A percentile compares a stretch with the other conserved stretches of the same genome.
Evolutionary conservation across 2,329 filamentous ascomycete genomes (phyloP).

Genomic region (Fusarium sterilihyphosum): DNA sequence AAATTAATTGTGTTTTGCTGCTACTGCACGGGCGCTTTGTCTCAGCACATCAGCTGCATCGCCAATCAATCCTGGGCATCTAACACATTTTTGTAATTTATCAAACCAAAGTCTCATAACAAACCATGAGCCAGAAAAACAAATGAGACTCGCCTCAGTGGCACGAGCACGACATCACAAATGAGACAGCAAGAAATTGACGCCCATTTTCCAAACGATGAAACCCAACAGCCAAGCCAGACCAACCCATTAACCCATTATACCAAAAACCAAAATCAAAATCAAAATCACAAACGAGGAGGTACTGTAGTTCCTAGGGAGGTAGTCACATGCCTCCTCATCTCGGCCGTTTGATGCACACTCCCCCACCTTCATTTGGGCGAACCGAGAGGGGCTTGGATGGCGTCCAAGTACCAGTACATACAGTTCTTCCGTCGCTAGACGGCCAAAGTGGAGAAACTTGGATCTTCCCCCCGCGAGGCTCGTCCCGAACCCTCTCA

Average conservation of each 20-base stretch:
- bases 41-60: slow-evolving; percentile 2
- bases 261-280: background rate
- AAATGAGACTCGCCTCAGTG: background rate
- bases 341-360: slow-evolving; percentile 22
- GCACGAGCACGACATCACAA: slow-evolving; percentile 4
- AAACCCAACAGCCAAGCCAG: background rate
- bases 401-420: slow-evolving; percentile 26
- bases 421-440: background rate
- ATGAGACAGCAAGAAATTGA: background rate
- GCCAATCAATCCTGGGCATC: background rate
- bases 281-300: slow-evolving; percentile 23
- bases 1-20: background rate
- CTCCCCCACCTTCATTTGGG: slow-evolving; percentile 20
- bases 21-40: slow-evolving; percentile 5
- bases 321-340: slow-evolving; percentile 26
- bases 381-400: slow-evolving; percentile 19
- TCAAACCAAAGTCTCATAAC: background rate
- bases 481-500: slow-evolving; percentile 33
- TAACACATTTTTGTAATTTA: slow-evolving; percentile 18
- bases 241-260: too few relatives aligned
- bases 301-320: background rate
- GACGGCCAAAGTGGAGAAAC: background rate
- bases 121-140: slow-evolving; percentile 1
- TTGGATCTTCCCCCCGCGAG: slow-evolving; percentile 26
- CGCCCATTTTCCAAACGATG: background rate